phyloP scores from a whole-genome alignment of 1,139 yeast species.

The Yamadazyma diddensiae region DNA sequence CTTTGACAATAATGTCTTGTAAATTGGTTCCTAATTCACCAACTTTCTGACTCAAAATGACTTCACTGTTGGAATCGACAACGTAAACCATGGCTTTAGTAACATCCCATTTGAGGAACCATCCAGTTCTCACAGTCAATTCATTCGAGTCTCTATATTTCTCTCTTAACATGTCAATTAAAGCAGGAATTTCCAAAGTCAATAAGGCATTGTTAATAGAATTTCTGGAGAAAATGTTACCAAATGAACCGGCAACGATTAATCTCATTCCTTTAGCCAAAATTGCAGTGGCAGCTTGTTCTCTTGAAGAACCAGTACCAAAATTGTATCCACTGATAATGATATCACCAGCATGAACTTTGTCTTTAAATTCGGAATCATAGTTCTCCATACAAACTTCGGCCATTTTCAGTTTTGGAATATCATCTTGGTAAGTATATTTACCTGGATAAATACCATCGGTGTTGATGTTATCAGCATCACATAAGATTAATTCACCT shows the following conservation, averaged over 20 bases:
- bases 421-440: slow-evolving; percentile 97
- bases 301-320: slow-evolving; percentile 99
- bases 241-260: slow-evolving; percentile 96
- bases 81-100: slow-evolving; percentile 78
- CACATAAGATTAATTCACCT: slow-evolving; percentile 93
- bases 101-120: slow-evolving; percentile 92
- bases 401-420: slow-evolving; percentile 92
- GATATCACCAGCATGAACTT: slow-evolving; percentile 85
- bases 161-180: slow-evolving; percentile 73
- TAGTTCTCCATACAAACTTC: slow-evolving; percentile 99
- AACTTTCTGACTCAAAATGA: slow-evolving; percentile 77
- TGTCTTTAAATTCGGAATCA: slow-evolving; percentile 78
- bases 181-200: slow-evolving; percentile 88
- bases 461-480: slow-evolving; percentile 96
- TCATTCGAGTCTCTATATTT: slow-evolving; percentile 57
- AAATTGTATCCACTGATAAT: slow-evolving; percentile 90
- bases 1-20: slow-evolving; percentile 94
- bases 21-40: slow-evolving; percentile 94
- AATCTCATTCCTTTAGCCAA: slow-evolving; percentile 89
- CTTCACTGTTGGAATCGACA: slow-evolving; percentile 61
- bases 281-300: slow-evolving; percentile 97
- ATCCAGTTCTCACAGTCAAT: slow-evolving; percentile 90
- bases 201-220: slow-evolving; percentile 92
- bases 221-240: slow-evolving; percentile 93
- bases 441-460: slow-evolving; percentile 99